Percentiles rank a stretch among this genome's conserved stretches.
Evolutionary conservation across 2,329 filamentous ascomycete species (phyloP).

Genomic region (Claviceps paspali): DNA sequence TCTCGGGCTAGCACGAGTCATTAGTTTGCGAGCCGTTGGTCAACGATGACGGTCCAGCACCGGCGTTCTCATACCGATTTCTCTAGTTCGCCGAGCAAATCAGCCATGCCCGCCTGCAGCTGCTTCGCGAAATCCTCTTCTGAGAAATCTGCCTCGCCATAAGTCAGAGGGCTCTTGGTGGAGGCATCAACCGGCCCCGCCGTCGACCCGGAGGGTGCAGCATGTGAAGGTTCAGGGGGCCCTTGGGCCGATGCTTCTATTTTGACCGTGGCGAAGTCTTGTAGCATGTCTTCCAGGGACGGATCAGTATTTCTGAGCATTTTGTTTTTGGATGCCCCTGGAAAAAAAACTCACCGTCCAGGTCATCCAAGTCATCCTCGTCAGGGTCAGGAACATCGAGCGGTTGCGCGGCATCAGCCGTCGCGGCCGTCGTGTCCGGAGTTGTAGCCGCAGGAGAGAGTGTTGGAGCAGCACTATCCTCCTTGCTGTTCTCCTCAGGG

Average conservation of each 20-base stretch:
- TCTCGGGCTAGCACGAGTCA: conserved; percentile 36
- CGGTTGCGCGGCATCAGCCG: not conserved
- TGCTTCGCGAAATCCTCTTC: conserved; percentile 73
- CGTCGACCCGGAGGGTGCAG: conserved; percentile 17
- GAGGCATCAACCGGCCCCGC: conserved; percentile 17
- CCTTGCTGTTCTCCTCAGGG: conserved; percentile 11
- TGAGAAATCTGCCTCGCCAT: conserved; percentile 29
- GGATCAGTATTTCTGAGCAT: conserved; percentile 3
- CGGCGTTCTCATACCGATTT: conserved; percentile 30
- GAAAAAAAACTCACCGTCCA: conserved; percentile 52
- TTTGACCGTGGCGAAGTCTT: conserved; percentile 66
- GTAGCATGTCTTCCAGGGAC: conserved; percentile 59
- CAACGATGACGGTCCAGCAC: too few species aligned
- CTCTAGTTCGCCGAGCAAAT: conserved; percentile 58
- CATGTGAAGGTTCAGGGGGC: conserved; percentile 7
- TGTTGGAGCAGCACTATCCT: conserved; percentile 10
- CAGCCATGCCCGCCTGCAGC: conserved; percentile 81
- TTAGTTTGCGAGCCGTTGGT: too few species aligned
- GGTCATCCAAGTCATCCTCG: conserved; percentile 79
- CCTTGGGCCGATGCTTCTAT: conserved; percentile 16
- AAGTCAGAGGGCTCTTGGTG: conserved; percentile 9
- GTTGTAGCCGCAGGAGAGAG: conserved; percentile 5
- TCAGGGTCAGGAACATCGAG: conserved; percentile 66
- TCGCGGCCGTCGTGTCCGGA: not conserved
- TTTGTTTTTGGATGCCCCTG: not conserved